These are phyloP conservation scores for Wickerhamiella pararugosa DNA, from an alignment of 1,139 yeast species.

Conservation along the genomic window DNA sequence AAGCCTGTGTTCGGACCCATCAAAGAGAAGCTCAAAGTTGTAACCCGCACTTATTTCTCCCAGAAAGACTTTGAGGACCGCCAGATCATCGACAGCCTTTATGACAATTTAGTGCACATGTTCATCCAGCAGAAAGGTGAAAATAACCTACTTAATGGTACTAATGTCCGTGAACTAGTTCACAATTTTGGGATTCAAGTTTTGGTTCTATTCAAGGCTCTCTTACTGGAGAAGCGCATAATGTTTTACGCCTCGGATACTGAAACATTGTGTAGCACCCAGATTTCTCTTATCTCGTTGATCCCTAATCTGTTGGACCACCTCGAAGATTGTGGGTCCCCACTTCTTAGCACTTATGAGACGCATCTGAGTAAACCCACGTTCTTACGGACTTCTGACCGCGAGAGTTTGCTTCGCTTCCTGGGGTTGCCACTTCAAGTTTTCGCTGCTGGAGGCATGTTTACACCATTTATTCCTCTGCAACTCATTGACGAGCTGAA, in stretches of 20 bases:
- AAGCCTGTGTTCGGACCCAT: slow-evolving; percentile 78
- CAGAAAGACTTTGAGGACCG: slow-evolving; percentile 67
- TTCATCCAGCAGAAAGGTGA: slow-evolving; percentile 32
- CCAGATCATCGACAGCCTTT: slow-evolving; percentile 50
- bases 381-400: slow-evolving; percentile 63
- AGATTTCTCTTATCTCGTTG: slow-evolving; percentile 46
- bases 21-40: slow-evolving; percentile 77
- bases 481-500: slow-evolving; percentile 73
- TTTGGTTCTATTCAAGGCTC: slow-evolving; percentile 58
- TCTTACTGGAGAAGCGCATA: slow-evolving; percentile 58
- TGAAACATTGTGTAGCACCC: slow-evolving; percentile 64
- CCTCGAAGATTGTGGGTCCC: slow-evolving; percentile 69
- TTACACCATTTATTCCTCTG: slow-evolving; percentile 83
- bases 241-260: slow-evolving; percentile 64
- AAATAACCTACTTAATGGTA: slow-evolving; percentile 54
- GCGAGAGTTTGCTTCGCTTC: slow-evolving; percentile 61
- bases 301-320: slow-evolving; percentile 65
- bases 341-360: slow-evolving; percentile 45
- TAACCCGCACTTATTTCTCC: slow-evolving; percentile 71
- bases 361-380: slow-evolving; percentile 41
- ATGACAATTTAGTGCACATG: slow-evolving; percentile 47
- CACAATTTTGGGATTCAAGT: slow-evolving; percentile 44
- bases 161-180: slow-evolving; percentile 54
- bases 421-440: slow-evolving; percentile 80
- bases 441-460: slow-evolving; percentile 75